A percentile compares a stretch with the other conserved stretches of the same genome.
These are phyloP conservation scores for Colletotrichum gloeosporioides DNA, from an alignment of 2,329 filamentous ascomycete genomes.

Conservation along the genomic window DNA sequence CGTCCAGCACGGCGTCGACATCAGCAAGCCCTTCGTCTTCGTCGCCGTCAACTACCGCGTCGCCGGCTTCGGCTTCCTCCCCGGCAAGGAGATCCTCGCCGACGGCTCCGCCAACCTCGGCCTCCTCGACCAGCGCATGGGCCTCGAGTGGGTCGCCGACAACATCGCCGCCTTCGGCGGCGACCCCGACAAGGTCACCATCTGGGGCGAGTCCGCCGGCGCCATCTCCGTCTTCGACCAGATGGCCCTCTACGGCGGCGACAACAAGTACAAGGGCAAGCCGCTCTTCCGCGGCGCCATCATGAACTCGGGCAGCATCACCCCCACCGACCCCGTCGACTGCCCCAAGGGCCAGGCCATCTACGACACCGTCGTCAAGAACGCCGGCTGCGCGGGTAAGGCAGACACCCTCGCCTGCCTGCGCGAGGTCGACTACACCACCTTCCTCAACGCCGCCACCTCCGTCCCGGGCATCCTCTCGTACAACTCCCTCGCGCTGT, in stretches of 20 bases:
- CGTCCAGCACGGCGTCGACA: constrained; percentile 36
- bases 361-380: constrained; percentile 57
- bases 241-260: constrained; percentile 64
- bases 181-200: constrained; percentile 67
- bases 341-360: constrained; percentile 58
- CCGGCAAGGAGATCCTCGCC: constrained; percentile 58
- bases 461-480: constrained; percentile 62
- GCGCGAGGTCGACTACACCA: constrained; percentile 53
- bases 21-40: constrained; percentile 64
- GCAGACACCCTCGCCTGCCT: constrained; percentile 60
- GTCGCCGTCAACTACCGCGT: constrained; percentile 71
- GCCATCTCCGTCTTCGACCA: constrained; percentile 68
- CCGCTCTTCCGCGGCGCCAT: constrained; percentile 69
- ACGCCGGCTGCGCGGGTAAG: constrained; percentile 58
- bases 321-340: constrained; percentile 58
- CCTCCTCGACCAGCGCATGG: constrained; percentile 64
- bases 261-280: constrained; percentile 67
- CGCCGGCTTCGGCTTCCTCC: constrained; percentile 66
- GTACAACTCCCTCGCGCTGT: constrained; percentile 63
- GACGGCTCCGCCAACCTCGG: constrained; percentile 65
- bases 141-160: constrained; percentile 67
- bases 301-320: constrained; percentile 63
- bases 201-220: constrained; percentile 68
- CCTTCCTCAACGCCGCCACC: constrained; percentile 61
- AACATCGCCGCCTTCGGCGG: constrained; percentile 72